Conservation (phyloP, 2,329 filamentous ascomycete genomes). For the Penicillium palitans region DNA sequence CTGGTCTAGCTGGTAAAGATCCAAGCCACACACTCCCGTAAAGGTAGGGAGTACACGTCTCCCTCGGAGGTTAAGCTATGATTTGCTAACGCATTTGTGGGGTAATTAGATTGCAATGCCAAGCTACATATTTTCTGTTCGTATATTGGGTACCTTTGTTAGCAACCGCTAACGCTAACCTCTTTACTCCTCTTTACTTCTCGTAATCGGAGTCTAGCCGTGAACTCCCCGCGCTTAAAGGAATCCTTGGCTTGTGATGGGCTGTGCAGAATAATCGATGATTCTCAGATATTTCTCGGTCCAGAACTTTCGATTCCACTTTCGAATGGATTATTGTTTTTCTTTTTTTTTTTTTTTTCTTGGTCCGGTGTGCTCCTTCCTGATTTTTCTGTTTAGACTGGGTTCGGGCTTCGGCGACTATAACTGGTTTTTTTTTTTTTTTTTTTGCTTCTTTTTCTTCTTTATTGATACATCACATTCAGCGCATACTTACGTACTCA, state of each 20-base stretch:
- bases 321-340: too few relatives aligned
- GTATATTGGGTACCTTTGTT: neutral
- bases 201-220: constrained; percentile 17
- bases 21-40: neutral
- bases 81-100: constrained; percentile 10
- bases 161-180: neutral
- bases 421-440: neutral
- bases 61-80: constrained; percentile 1
- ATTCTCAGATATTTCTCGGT: constrained; percentile 7
- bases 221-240: constrained; percentile 17
- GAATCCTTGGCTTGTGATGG: constrained; percentile 8
- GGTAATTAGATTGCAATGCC: constrained; percentile 9
- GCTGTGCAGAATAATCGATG: constrained; percentile 12
- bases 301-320: neutral
- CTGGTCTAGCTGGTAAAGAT: neutral
- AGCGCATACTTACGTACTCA: neutral
- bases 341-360: neutral
- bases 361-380: neutral
- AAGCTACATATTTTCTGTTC: neutral
- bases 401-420: neutral
- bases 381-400: neutral
- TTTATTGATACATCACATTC: too few relatives aligned
- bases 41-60: neutral
- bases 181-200: neutral
- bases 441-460: too few relatives aligned